Conservation (phyloP, 1,139 yeast species). For the Blastobotrys persicus region DNA sequence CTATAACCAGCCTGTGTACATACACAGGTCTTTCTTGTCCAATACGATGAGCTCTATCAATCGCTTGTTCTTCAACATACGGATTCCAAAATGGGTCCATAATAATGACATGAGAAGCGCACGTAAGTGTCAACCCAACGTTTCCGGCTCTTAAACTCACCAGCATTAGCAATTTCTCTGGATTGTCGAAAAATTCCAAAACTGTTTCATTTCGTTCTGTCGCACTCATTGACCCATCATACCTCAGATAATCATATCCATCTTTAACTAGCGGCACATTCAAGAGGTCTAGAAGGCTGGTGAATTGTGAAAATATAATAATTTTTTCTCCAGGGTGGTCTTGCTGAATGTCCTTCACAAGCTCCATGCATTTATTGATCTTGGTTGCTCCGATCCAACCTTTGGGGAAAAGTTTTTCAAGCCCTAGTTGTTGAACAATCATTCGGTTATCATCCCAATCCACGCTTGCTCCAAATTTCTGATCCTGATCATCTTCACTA, state of each 20-base stretch:
- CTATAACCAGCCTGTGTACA: constrained; percentile 67
- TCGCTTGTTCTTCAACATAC: constrained; percentile 92
- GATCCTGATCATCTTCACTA: constrained; percentile 11
- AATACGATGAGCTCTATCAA: constrained; percentile 90
- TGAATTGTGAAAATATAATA: constrained; percentile 83
- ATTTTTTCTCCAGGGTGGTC: constrained; percentile 57
- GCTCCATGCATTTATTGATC: constrained; percentile 48
- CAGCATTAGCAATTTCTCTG: constrained; percentile 53
- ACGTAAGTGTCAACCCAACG: constrained; percentile 86
- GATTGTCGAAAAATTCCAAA: constrained; percentile 58
- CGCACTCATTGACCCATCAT: constrained; percentile 79
- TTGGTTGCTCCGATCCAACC: constrained; percentile 44
- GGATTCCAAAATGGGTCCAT: constrained; percentile 98
- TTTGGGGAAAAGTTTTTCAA: constrained; percentile 29
- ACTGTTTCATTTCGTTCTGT: constrained; percentile 62
- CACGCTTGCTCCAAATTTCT: constrained; percentile 9
- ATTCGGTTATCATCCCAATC: constrained; percentile 16
- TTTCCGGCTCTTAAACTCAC: constrained; percentile 88
- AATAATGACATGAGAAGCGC: constrained; percentile 87
- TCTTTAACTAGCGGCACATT: constrained; percentile 52
- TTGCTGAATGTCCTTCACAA: constrained; percentile 44
- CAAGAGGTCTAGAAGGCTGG: constrained; percentile 70
- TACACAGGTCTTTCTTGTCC: constrained; percentile 77
- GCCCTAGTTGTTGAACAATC: constrained; percentile 28
- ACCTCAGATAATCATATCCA: constrained; percentile 55